A percentile compares a stretch with the other conserved stretches of the same genome.
Conservation (phyloP, 2,329 filamentous ascomycete genomes). For the Colletotrichum musicola region DNA sequence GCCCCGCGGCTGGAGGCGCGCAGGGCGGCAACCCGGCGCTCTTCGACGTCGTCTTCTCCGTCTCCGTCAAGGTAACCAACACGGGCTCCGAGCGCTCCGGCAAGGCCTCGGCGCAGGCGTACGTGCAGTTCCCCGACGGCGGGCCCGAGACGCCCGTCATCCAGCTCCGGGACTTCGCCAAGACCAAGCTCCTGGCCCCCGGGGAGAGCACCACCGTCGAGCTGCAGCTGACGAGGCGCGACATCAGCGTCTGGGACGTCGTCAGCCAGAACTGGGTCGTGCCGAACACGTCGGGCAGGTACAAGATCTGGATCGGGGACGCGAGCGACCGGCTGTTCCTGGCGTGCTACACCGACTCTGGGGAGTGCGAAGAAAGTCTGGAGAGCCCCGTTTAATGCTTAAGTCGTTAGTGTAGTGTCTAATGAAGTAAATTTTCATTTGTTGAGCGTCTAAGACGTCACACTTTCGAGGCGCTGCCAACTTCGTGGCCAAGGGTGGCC, state of each 20-base stretch:
- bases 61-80: slow-evolving; percentile 65
- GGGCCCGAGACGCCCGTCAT: slow-evolving; percentile 73
- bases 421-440: background rate
- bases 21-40: slow-evolving; percentile 77
- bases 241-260: slow-evolving; percentile 81
- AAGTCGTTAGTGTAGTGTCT: background rate
- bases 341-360: slow-evolving; percentile 39
- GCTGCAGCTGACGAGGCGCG: slow-evolving; percentile 73
- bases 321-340: slow-evolving; percentile 49
- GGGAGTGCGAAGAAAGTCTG: slow-evolving; percentile 29
- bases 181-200: slow-evolving; percentile 66
- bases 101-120: slow-evolving; percentile 61
- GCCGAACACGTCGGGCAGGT: slow-evolving; percentile 51
- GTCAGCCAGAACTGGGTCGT: slow-evolving; percentile 76
- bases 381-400: slow-evolving; percentile 26
- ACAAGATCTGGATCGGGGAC: slow-evolving; percentile 55
- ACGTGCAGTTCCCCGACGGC: slow-evolving; percentile 57
- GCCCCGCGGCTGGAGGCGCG: slow-evolving; percentile 74
- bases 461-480: no score
- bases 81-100: slow-evolving; percentile 57
- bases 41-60: slow-evolving; percentile 62
- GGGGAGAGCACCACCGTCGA: slow-evolving; percentile 66
- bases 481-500: no score
- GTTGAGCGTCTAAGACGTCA: background rate
- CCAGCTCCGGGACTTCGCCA: slow-evolving; percentile 80